These are phyloP conservation scores for Vaucheria bursata DNA, from an alignment of 352 stramenopile genomes.

Conservation along the genomic window DNA sequence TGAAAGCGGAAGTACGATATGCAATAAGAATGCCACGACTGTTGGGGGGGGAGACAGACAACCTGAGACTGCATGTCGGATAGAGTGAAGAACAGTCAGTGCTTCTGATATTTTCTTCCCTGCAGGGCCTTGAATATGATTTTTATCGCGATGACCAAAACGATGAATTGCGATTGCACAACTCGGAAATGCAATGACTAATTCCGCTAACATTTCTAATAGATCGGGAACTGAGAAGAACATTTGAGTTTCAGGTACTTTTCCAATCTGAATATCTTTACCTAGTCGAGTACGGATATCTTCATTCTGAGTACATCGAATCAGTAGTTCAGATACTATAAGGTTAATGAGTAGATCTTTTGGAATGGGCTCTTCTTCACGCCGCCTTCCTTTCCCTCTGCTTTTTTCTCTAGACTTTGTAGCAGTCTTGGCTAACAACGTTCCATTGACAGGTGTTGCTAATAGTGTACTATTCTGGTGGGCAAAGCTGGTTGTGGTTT, in stretches of 20 bases:
- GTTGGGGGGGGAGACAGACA: slow-evolving; percentile 25
- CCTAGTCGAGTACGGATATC: no score
- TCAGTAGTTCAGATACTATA: slow-evolving; percentile 32
- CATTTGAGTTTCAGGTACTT: no score
- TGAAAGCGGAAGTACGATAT: slow-evolving; percentile 30
- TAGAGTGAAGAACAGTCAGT: slow-evolving; percentile 18
- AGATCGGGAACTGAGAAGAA: slow-evolving; percentile 28
- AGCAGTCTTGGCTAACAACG: not conserved
- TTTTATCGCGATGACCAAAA: slow-evolving; percentile 15
- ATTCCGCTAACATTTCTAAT: slow-evolving; percentile 37
- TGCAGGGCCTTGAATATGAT: not conserved
- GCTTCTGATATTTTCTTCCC: not conserved
- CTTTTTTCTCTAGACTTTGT: not conserved
- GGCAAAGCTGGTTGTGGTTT: not conserved
- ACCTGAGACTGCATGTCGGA: slow-evolving; percentile 28
- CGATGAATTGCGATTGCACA: slow-evolving; percentile 45
- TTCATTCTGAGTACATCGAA: slow-evolving; percentile 11
- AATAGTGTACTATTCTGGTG: not conserved
- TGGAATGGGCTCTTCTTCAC: not conserved
- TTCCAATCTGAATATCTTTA: no score
- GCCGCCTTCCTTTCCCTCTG: not conserved
- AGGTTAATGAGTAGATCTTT: slow-evolving; percentile 31
- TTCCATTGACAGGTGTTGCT: not conserved
- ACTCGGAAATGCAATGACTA: slow-evolving; percentile 32
- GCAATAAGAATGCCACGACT: slow-evolving; percentile 41